A percentile compares a stretch with the other conserved stretches of the same genome.
phyloP scores from a whole-genome alignment of 1,284 basidiomycete genomes.

The Cryptococcus wingfieldii region DNA sequence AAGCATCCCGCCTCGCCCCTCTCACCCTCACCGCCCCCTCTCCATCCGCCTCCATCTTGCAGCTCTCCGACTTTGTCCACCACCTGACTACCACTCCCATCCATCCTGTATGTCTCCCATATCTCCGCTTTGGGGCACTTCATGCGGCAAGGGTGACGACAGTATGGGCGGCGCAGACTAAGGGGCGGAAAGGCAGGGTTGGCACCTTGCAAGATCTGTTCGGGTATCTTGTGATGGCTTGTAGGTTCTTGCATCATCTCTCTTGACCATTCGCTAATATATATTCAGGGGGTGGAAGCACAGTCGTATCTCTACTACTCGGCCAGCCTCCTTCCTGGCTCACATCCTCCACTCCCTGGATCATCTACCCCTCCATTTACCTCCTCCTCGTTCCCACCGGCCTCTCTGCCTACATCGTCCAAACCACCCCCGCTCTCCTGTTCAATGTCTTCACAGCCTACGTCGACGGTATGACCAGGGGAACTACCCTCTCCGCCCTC shows the following conservation, averaged over 20 bases:
- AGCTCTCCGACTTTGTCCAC: slow-evolving; percentile 20
- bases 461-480: slow-evolving; percentile 36
- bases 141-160: slow-evolving; percentile 36
- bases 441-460: slow-evolving; percentile 25
- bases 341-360: slow-evolving; percentile 35
- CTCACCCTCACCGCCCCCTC: slow-evolving; percentile 10
- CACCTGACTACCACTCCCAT: slow-evolving; percentile 31
- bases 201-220: slow-evolving; percentile 35
- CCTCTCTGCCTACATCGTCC: slow-evolving; percentile 21
- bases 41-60: slow-evolving; percentile 16
- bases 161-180: slow-evolving; percentile 36
- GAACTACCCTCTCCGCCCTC: slow-evolving; percentile 27
- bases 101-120: slow-evolving; percentile 34
- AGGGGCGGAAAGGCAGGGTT: slow-evolving; percentile 8
- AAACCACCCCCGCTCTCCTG: slow-evolving; percentile 26
- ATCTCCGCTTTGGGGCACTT: slow-evolving; percentile 28
- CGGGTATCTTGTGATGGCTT: slow-evolving; percentile 39
- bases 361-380: slow-evolving; percentile 34
- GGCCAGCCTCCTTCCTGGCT: slow-evolving; percentile 42
- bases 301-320: slow-evolving; percentile 33
- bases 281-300: slow-evolving; percentile 40
- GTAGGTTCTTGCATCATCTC: slow-evolving; percentile 22
- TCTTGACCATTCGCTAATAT: no score
- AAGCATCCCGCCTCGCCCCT: slow-evolving; percentile 9
- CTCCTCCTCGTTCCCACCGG: slow-evolving; percentile 29